Evolutionary conservation across 139 green algal species (phyloP), one percentile per base, ranked within the genome.

Genomic region (Eudorina sp.): DNA sequence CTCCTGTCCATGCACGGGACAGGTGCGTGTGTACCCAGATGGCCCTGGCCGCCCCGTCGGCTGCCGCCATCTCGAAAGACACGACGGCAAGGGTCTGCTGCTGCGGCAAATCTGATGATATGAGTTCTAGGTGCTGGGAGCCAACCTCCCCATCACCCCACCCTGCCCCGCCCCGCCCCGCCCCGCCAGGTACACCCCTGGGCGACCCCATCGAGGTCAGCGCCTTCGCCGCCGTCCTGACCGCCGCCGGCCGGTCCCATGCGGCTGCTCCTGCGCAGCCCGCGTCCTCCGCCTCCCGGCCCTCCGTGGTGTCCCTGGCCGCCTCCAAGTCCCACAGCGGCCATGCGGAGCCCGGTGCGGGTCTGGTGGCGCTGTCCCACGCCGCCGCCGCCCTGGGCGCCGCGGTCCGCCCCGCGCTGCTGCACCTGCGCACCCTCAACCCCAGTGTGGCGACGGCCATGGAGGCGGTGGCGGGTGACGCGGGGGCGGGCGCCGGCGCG

Each of bases 121-220:
- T n/a, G n/a, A n/a, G n/a, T n/a, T n/a, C n/a, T n/a, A n/a, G n/a
- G n/a, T n/a, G n/a, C n/a, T n/a, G n/a, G n/a, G n/a, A n/a, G n/a
- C n/a, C n/a, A n/a, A n/a, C n/a, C n/a, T n/a, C n/a, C n/a, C n/a
- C n/a, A n/a, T n/a, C n/a, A n/a, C n/a, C n/a, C n/a, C n/a, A n/a
- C n/a, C 51, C 51, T 58, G 51, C 16, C 51, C 51, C 51, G 11
- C 53, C n/a, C n/a, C 41, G 34, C 25, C 41, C 80, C 11, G 2
- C 78, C 43, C n/a, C n/a, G 2, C 13, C 95, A 64, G 95, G 95
- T 40, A 97, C 95, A 29, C 78, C 93, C 19, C 90, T 97, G 53
- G 95, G 95, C 21, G 95, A 97, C 84, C 95, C 95, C 38, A 97
- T 97, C 53, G 95, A 97, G 88, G 74, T 97, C 8, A 92, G 94